Conservation (phyloP, 352 stramenopile genomes). For the Globisporangium polare region DNA sequence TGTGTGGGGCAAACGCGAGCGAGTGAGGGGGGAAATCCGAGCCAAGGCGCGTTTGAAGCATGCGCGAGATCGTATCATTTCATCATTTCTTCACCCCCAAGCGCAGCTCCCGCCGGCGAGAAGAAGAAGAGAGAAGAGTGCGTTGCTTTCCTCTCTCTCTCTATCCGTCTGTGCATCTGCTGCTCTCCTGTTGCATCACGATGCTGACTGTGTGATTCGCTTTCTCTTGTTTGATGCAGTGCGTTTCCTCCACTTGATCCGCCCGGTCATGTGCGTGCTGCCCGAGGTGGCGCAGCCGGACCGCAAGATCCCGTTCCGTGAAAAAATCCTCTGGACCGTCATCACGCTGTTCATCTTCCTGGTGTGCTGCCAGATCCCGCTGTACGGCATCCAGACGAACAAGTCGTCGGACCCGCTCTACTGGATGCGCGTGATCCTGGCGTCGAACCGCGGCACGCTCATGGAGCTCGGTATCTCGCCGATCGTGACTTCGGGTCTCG, state of each 20-base stretch:
- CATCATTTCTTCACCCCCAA: slow-evolving; percentile 14
- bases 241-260: slow-evolving; percentile 98
- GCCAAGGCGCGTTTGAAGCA: background rate
- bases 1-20: background rate
- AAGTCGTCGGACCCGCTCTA: slow-evolving; percentile 99
- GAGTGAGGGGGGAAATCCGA: slow-evolving; percentile 8
- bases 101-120: background rate
- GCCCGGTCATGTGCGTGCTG: slow-evolving; percentile 98
- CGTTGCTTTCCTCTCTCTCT: slow-evolving; percentile 2
- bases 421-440: slow-evolving; percentile 99
- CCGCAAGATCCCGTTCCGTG: slow-evolving; percentile 98
- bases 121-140: slow-evolving; percentile 22
- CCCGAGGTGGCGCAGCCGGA: slow-evolving; percentile 96
- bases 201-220: background rate
- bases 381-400: slow-evolving; percentile 98
- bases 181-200: background rate
- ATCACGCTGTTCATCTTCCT: slow-evolving; percentile 99
- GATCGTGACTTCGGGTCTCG: slow-evolving; percentile 98
- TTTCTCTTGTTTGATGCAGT: slow-evolving; percentile 31
- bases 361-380: slow-evolving; percentile 99
- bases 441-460: slow-evolving; percentile 97
- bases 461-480: slow-evolving; percentile 99
- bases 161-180: background rate
- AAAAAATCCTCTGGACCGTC: slow-evolving; percentile 99
- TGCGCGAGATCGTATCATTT: slow-evolving; percentile 12